These are phyloP conservation scores for Zygosaccharomyces bailii DNA, from an alignment of 805 yeast species.

Conservation along the genomic window DNA sequence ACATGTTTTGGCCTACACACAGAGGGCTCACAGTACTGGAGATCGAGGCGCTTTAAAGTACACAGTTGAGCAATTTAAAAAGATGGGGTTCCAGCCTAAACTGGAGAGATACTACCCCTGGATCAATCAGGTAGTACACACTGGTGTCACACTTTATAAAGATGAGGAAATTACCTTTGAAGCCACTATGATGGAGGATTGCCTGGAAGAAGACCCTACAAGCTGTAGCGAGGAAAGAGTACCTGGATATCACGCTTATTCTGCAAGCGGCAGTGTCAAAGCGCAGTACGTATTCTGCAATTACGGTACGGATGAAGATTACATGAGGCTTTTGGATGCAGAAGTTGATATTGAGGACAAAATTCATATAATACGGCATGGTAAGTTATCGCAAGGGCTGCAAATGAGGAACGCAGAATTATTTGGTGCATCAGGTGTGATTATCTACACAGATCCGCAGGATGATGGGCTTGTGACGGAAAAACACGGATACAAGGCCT, in stretches of 20 bases:
- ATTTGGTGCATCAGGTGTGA: conserved; percentile 59
- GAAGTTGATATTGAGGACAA: conserved; percentile 49
- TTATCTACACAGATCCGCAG: conserved; percentile 40
- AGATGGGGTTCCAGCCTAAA: conserved; percentile 48
- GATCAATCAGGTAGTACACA: conserved; percentile 50
- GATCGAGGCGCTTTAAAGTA: conserved; percentile 45
- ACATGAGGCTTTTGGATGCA: conserved; percentile 38
- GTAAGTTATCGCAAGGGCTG: conserved; percentile 48
- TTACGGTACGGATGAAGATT: conserved; percentile 58
- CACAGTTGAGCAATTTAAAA: conserved; percentile 48
- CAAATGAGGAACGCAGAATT: conserved; percentile 60
- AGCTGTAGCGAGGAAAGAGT: conserved; percentile 38
- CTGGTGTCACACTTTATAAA: conserved; percentile 36
- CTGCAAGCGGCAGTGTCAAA: conserved; percentile 59
- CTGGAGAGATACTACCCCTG: conserved; percentile 56
- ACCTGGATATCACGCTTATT: conserved; percentile 60
- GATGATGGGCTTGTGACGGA: conserved; percentile 58
- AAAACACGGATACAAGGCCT: conserved; percentile 52
- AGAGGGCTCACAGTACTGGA: conserved; percentile 39
- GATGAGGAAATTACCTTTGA: conserved; percentile 41
- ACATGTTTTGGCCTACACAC: conserved; percentile 26
- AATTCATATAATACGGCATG: conserved; percentile 57
- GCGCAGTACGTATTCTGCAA: conserved; percentile 56
- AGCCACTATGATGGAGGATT: conserved; percentile 52
- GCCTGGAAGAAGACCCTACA: conserved; percentile 40